These are phyloP conservation scores for Apiospora rasikravindrae DNA, from an alignment of 2,329 filamentous ascomycete species.

Conservation along the genomic window DNA sequence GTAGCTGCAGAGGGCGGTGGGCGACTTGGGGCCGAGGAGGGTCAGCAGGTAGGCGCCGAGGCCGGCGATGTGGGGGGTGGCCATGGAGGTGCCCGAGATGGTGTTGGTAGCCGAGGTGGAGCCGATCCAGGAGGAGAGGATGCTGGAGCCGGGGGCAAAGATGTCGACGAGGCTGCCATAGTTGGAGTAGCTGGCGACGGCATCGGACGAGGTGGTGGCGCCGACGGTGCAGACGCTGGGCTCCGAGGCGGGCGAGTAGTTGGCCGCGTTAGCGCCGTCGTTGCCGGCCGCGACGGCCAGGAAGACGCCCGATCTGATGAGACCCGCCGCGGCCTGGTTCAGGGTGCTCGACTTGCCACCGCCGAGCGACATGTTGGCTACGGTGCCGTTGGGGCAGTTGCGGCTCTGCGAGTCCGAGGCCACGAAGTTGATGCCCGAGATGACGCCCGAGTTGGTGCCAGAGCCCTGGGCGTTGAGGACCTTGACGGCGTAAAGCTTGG, in stretches of 20 bases:
- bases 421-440: conserved; percentile 52
- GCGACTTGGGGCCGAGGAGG: conserved; percentile 47
- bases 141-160: conserved; percentile 49
- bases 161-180: conserved; percentile 55
- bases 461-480: conserved; percentile 46
- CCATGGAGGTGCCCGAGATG: conserved; percentile 54
- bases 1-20: conserved; percentile 52
- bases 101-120: conserved; percentile 42
- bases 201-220: conserved; percentile 47
- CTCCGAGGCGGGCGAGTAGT: conserved; percentile 55
- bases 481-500: conserved; percentile 50
- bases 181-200: conserved; percentile 56
- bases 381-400: conserved; percentile 48
- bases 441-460: conserved; percentile 46
- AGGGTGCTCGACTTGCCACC: conserved; percentile 50
- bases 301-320: conserved; percentile 54
- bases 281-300: conserved; percentile 64
- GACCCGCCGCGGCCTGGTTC: conserved; percentile 55
- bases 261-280: conserved; percentile 47
- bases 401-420: conserved; percentile 41
- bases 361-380: conserved; percentile 64
- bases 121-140: conserved; percentile 28
- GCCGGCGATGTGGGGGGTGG: conserved; percentile 41
- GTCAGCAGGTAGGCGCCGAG: conserved; percentile 48
- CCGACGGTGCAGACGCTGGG: conserved; percentile 58